Evolutionary conservation across 306 rosid species (phyloP).

Genomic region (Cucumis melo): DNA sequence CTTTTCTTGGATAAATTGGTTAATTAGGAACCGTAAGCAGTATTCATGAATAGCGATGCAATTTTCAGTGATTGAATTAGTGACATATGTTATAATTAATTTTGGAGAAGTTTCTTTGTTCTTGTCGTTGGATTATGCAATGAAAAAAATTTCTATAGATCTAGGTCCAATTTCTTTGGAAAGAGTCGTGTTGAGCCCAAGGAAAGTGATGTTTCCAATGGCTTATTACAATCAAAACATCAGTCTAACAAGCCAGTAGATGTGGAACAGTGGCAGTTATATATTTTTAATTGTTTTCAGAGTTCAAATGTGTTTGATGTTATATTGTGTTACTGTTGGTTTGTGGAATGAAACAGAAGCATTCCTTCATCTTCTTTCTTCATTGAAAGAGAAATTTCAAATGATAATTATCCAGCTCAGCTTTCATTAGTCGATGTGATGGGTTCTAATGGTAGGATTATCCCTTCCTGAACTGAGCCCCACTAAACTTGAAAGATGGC

Average conservation of each 20-base stretch:
- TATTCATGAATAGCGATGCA: neutral
- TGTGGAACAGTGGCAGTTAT: constrained; percentile 4
- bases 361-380: constrained; percentile 64
- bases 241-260: constrained; percentile 78
- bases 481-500: constrained; percentile 69
- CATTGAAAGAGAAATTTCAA: constrained; percentile 62
- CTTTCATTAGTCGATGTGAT: constrained; percentile 47
- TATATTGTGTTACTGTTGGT: constrained; percentile 6
- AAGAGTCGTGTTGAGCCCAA: constrained; percentile 43
- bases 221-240: constrained; percentile 51
- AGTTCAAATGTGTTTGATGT: neutral
- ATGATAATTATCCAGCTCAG: constrained; percentile 40
- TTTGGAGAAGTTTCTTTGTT: neutral
- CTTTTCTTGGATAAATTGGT: neutral
- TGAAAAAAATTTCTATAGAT: constrained; percentile 30
- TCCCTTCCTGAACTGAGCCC: constrained; percentile 30
- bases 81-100: neutral
- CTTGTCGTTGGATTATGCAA: neutral
- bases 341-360: constrained; percentile 94
- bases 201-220: constrained; percentile 51
- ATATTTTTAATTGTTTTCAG: neutral
- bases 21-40: neutral
- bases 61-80: neutral
- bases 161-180: constrained; percentile 29
- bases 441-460: constrained; percentile 49